Evolutionary conservation across 495 filamentous ascomycete genomes (phyloP), one percentile per base, ranked within the genome.

Genomic region (Parathielavia appendiculata): DNA sequence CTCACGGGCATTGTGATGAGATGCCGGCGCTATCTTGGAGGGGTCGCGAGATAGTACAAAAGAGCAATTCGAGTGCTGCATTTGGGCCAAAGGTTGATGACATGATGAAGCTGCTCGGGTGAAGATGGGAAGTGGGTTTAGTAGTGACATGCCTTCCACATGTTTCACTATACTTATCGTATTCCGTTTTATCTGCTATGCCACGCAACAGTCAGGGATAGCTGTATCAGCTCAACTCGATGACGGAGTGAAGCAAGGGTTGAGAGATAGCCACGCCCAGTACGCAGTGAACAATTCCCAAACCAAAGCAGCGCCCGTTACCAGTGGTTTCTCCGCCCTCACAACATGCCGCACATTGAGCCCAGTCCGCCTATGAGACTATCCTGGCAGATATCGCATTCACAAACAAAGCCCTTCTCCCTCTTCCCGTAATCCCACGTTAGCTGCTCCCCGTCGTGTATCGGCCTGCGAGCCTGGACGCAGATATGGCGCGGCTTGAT

Each of bases 31-130:
- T 72, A 68, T 71, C 68, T 66, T 63, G 52, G 40, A 59, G 48
- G 57, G 61, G 56, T 61, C 61, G 67, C 60, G 59, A 69, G 69
- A 66, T 70, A 70, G 67, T 62, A 56, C 51, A 60, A 57, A 63
- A 59, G 60, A 63, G 64, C 62, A 67, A 63, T 62, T 63, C 55
- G 55, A 63, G 61, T 63, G 65, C 63, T 59, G 58, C 58, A 52
- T 59, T 62, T 60, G 57, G 56, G 47, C 56, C 53, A 51, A 56
- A 22, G 38, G 35, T 44, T 19, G 35, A 41, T 51, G 47, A 54
- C 35, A 22, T 4, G 2, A 38, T 38, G n/a, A n/a, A 34, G 23
- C n/a, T 34, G 32, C 22, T 48, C 34, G 22, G 30, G 30, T 47
- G 23, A 54, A 41, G 20, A 22, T 32, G 54, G 41, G 54, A 34